These are phyloP conservation scores for Sporisorium scitamineum DNA, from an alignment of 1,284 basidiomycete genomes.

Conservation along the genomic window DNA sequence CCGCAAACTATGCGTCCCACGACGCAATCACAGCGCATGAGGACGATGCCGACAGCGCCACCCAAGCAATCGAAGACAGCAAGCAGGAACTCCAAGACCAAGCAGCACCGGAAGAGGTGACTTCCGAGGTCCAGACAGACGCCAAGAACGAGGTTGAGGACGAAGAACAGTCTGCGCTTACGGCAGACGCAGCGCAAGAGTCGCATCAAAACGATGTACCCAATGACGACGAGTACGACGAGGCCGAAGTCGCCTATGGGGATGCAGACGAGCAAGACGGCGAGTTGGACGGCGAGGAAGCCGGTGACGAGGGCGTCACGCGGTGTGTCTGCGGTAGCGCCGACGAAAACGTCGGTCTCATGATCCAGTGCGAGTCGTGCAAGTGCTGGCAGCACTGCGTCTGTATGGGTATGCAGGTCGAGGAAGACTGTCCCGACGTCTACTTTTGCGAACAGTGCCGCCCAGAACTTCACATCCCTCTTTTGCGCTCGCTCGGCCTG, in stretches of 20 bases:
- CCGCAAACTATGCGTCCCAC: neutral
- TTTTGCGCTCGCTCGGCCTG: slow-evolving; percentile 62
- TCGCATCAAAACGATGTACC: neutral
- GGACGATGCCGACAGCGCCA: neutral
- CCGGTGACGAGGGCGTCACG: slow-evolving; percentile 82
- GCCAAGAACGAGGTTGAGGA: slow-evolving; percentile 22
- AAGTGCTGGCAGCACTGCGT: slow-evolving; percentile 98
- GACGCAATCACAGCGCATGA: slow-evolving; percentile 1
- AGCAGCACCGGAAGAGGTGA: slow-evolving; percentile 24
- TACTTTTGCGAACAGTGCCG: slow-evolving; percentile 94
- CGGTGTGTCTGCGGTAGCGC: slow-evolving; percentile 91
- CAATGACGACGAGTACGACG: slow-evolving; percentile 16
- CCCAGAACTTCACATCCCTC: slow-evolving; percentile 80
- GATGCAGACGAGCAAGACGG: slow-evolving; percentile 43
- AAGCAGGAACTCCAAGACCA: slow-evolving; percentile 2
- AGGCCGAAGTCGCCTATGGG: slow-evolving; percentile 22
- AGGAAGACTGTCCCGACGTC: slow-evolving; percentile 75
- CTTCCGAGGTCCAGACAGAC: slow-evolving; percentile 6
- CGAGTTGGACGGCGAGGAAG: slow-evolving; percentile 72
- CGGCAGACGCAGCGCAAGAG: slow-evolving; percentile 6
- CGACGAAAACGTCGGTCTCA: slow-evolving; percentile 78
- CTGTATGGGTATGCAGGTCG: slow-evolving; percentile 92
- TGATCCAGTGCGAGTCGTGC: slow-evolving; percentile 97
- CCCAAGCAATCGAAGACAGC: slow-evolving; percentile 6
- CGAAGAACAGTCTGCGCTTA: neutral